Percentiles rank a stretch among this genome's conserved stretches.
These are phyloP conservation scores for Cladochytrium replicatum DNA, from an alignment of 192 early-diverging fungal species.

Conservation along the genomic window DNA sequence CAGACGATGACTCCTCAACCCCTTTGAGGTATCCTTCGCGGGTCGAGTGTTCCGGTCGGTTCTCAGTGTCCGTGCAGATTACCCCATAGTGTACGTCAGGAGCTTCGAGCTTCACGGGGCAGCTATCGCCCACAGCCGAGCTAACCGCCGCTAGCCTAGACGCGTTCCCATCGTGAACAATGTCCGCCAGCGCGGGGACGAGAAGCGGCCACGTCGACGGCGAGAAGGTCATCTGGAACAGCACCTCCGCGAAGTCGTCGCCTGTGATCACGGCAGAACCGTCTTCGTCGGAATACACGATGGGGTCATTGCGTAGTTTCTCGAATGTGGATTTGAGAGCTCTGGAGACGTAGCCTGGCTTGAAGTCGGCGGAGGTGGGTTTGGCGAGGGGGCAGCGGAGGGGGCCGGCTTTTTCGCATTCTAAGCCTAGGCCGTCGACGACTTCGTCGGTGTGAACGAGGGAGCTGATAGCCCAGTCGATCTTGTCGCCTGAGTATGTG, in stretches of 20 bases:
- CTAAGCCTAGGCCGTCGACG: slow-evolving; percentile 14
- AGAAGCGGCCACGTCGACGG: slow-evolving; percentile 9
- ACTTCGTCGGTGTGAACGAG: slow-evolving; percentile 13
- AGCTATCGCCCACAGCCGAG: too few species aligned
- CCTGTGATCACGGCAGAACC: slow-evolving; percentile 7
- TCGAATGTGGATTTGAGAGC: slow-evolving; percentile 6
- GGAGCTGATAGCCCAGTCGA: slow-evolving; percentile 8
- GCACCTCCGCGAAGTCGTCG: not conserved
- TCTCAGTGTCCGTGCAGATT: too few species aligned
- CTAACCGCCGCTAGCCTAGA: too few species aligned
- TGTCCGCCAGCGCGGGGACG: not conserved
- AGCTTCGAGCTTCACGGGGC: too few species aligned
- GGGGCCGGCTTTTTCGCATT: slow-evolving; percentile 26
- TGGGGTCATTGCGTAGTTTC: slow-evolving; percentile 6
- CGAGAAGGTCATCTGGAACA: slow-evolving; percentile 8
- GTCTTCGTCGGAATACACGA: slow-evolving; percentile 1
- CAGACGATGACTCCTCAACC: too few species aligned
- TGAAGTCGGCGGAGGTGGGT: not conserved
- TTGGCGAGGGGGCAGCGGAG: slow-evolving; percentile 21
- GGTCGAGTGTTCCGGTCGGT: too few species aligned
- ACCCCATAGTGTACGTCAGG: too few species aligned
- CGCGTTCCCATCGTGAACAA: too few species aligned
- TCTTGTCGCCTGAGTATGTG: slow-evolving; percentile 6
- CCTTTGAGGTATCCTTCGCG: too few species aligned
- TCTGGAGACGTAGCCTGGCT: slow-evolving; percentile 1